Percentiles rank a stretch among this genome's conserved stretches.
These are phyloP conservation scores for Plasmodium chabaudi DNA, from an alignment of 169 alveolate genomes.

Conservation along the genomic window DNA sequence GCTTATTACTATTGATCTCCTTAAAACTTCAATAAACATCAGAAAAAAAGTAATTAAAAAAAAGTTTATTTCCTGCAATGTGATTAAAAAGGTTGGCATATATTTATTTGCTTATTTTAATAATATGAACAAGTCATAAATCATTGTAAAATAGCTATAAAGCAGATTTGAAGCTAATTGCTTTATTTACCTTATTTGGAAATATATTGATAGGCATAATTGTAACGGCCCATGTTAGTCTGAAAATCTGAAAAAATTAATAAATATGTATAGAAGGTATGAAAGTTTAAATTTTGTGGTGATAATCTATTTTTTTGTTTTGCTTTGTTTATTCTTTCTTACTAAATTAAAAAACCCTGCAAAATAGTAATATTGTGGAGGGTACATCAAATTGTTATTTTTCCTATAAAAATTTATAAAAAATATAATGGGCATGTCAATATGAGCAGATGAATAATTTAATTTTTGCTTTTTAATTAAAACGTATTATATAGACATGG, in stretches of 20 bases:
- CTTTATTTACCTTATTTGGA: slow-evolving; percentile 50
- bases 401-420: slow-evolving; percentile 20
- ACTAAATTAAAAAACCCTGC: slow-evolving; percentile 80
- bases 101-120: too few species aligned
- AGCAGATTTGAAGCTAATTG: background rate
- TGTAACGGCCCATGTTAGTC: slow-evolving; percentile 88
- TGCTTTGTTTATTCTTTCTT: background rate
- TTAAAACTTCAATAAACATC: slow-evolving; percentile 60
- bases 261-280: background rate
- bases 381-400: slow-evolving; percentile 77
- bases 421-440: background rate
- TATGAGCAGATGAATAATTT: background rate
- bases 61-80: slow-evolving; percentile 34
- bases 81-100: background rate
- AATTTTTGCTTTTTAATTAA: background rate
- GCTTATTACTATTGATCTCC: slow-evolving; percentile 54
- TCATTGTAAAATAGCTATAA: too few species aligned
- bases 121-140: too few species aligned
- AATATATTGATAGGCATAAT: slow-evolving; percentile 83
- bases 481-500: background rate
- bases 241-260: slow-evolving; percentile 67
- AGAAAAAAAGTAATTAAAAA: slow-evolving; percentile 52
- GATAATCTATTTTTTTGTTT: background rate
- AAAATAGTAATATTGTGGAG: slow-evolving; percentile 78
- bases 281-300: background rate